Percentiles rank a stretch among this genome's conserved stretches.
Conservation (phyloP, 768 basidiomycete genomes). For the Rhizopogon roseolus region DNA sequence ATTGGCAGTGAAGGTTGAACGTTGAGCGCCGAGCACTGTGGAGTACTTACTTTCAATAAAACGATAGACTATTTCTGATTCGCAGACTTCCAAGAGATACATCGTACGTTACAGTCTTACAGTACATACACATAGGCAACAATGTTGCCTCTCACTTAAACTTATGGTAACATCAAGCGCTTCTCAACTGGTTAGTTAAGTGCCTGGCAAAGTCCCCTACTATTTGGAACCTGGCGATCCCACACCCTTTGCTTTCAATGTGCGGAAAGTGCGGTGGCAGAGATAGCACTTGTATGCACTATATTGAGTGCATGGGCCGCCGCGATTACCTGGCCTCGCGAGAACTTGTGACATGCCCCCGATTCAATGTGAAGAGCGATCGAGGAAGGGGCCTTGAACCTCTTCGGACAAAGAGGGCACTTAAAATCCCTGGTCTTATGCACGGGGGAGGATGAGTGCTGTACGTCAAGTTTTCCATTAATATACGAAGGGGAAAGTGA, state of each 20-base stretch:
- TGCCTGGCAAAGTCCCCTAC: not conserved
- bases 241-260: conserved; percentile 4
- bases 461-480: not conserved
- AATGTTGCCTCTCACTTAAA: no score
- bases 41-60: no score
- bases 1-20: no score
- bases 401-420: not conserved
- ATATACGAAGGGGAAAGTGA: not conserved
- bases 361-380: conserved; percentile 37
- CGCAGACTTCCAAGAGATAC: no score
- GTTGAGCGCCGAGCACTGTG: no score
- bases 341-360: conserved; percentile 30
- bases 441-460: not conserved
- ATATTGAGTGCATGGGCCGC: conserved; percentile 28
- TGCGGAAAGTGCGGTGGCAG: conserved; percentile 30
- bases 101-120: no score
- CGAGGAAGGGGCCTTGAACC: conserved; percentile 21
- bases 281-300: conserved; percentile 34
- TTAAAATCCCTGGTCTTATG: not conserved
- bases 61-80: no score
- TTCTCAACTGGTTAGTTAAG: not conserved
- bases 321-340: conserved; percentile 32
- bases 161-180: not conserved
- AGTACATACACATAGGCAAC: no score
- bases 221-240: not conserved